phyloP scores from a whole-genome alignment of 805 yeast genomes.

The Hemisphaericaspora nanyangensis region DNA sequence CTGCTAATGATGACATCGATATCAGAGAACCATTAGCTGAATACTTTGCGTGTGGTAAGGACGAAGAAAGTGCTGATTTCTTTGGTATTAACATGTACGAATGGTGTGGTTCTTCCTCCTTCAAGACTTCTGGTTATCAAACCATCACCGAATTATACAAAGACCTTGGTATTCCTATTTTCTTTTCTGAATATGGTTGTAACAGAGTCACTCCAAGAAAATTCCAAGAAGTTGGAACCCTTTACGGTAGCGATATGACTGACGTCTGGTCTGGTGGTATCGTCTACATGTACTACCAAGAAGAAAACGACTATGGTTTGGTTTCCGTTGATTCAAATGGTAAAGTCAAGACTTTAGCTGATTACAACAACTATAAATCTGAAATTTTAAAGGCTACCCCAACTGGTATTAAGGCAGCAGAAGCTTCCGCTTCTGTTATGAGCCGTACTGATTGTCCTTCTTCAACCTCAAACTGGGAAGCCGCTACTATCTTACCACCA shows the following conservation, averaged over 20 bases:
- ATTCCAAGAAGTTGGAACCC: constrained; percentile 66
- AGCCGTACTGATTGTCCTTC: constrained; percentile 36
- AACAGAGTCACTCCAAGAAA: constrained; percentile 64
- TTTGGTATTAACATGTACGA: constrained; percentile 88
- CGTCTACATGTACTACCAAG: constrained; percentile 81
- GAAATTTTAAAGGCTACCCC: constrained; percentile 50
- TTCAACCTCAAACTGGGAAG: constrained; percentile 30
- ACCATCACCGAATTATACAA: constrained; percentile 61
- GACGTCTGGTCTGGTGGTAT: constrained; percentile 89
- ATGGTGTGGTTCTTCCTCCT: constrained; percentile 75
- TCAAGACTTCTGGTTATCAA: constrained; percentile 58
- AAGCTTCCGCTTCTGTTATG: constrained; percentile 20
- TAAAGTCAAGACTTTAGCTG: constrained; percentile 56
- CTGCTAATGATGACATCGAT: constrained; percentile 69
- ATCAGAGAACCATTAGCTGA: constrained; percentile 69
- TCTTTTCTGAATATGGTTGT: constrained; percentile 85
- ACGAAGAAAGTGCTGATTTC: constrained; percentile 65
- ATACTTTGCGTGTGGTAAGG: constrained; percentile 72
- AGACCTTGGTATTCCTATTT: constrained; percentile 65
- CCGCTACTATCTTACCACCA: constrained; percentile 40
- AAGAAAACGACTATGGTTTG: constrained; percentile 71
- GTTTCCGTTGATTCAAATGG: constrained; percentile 48
- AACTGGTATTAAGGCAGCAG: constrained; percentile 15
- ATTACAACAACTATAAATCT: constrained; percentile 59
- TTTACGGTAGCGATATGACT: constrained; percentile 68